Base-by-base conservation (phyloP, 805 yeast species). In the Yamadazyma sp. region DNA sequence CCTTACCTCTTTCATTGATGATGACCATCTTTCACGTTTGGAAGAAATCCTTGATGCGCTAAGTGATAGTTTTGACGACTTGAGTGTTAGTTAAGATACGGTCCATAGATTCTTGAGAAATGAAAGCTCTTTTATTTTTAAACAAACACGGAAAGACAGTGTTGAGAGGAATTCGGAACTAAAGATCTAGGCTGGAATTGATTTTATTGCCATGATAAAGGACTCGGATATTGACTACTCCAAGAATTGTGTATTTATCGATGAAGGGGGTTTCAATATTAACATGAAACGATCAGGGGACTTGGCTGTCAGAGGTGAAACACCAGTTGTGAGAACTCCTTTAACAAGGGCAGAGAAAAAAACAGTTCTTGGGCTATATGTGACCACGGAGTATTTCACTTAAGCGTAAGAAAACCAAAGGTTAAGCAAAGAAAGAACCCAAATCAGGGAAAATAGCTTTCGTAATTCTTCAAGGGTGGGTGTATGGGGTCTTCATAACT, bases 251-350 rank as follows among this genome's bases (percentile, higher is more conserved):
- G 45, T 34, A 13, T 48, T 48, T 17, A 41, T 46, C n/a, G 49
- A 42, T 35, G 50, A 46, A 31, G 41, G 49, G 9, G 46, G 44
- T 6, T 46, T 46, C 29, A 41, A 46, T 29, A 42, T 42, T 10
- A 30, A 37, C 25, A 32, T 32, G 14, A 11, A 30, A n/a, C 16
- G 24, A 11, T 15, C 40, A n/a, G 33, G 37, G 9, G 47, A 35
- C 4, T 41, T 38, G 45, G 40, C 44, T 10, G 26, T 40, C 10
- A 36, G 27, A 19, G 45, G 40, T 7, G 34, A 28, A 18, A 36
- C 42, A 13, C 45, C 43, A 4, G 46, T 44, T 8, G 46, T 42
- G 23, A 42, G 35, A 19, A 38, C 40, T 11, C 44, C 44, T 10
- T n/a, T 16, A 7, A 37, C 41, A 6, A 21, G 35, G 15, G 13